Percentiles rank a stretch among this genome's conserved stretches.
phyloP scores from a whole-genome alignment of 2,329 filamentous ascomycete genomes.

The Pyrenophora graminea region DNA sequence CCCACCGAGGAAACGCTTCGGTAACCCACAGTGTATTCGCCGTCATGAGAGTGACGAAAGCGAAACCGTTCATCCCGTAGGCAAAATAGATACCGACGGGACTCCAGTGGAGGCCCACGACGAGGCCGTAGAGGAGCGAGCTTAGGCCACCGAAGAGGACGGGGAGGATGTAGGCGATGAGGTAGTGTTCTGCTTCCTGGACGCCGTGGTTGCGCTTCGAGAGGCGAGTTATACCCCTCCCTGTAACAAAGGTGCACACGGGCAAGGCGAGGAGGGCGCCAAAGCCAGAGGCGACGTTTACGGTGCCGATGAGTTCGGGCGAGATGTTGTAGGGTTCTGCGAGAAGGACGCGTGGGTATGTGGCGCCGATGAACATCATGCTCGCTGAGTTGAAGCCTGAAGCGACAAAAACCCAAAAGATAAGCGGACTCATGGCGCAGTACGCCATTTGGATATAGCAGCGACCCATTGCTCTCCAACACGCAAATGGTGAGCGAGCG shows the following conservation, averaged over 20 bases:
- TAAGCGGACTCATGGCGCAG: conserved; percentile 34
- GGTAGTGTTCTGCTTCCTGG: conserved; percentile 39
- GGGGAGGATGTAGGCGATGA: conserved; percentile 34
- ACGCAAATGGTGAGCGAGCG: conserved; percentile 28
- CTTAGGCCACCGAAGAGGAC: conserved; percentile 28
- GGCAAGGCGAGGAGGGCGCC: conserved; percentile 28
- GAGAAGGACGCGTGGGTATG: conserved; percentile 26
- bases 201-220: conserved; percentile 34
- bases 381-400: conserved; percentile 32
- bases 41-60: conserved; percentile 29
- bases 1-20: conserved; percentile 41
- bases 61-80: conserved; percentile 37
- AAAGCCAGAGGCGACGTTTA: conserved; percentile 26
- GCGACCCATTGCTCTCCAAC: conserved; percentile 29
- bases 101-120: conserved; percentile 22
- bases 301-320: conserved; percentile 14
- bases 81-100: conserved; percentile 27
- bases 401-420: conserved; percentile 40
- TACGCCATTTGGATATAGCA: conserved; percentile 37
- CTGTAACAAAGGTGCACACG: conserved; percentile 12
- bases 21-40: conserved; percentile 38
- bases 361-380: conserved; percentile 38
- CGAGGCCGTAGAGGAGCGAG: conserved; percentile 32
- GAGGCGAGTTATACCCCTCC: conserved; percentile 22
- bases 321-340: conserved; percentile 30